Evolutionary conservation across 768 basidiomycete species (phyloP).

Genomic region (Suillus hirtellus): DNA sequence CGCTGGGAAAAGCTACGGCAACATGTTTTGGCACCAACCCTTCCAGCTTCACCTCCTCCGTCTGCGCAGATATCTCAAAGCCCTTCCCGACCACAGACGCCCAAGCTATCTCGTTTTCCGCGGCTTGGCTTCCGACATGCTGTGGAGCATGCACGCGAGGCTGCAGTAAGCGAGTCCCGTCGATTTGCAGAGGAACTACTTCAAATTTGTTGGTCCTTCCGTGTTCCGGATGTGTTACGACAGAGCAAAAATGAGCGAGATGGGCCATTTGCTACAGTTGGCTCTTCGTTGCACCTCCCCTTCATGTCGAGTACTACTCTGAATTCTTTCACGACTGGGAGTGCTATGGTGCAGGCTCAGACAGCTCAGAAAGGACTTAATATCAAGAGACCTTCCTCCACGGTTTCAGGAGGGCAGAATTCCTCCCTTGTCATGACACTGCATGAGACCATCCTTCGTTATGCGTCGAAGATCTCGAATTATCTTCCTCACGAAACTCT

Average conservation of each 20-base stretch:
- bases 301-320: slow-evolving; percentile 44
- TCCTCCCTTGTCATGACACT: slow-evolving; percentile 44
- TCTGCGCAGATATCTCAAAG: slow-evolving; percentile 7
- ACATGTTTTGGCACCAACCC: slow-evolving; percentile 45
- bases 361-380: slow-evolving; percentile 34
- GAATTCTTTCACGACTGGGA: slow-evolving; percentile 15
- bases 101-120: slow-evolving; percentile 52
- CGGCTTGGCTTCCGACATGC: slow-evolving; percentile 61
- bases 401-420: slow-evolving; percentile 33
- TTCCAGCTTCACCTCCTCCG: slow-evolving; percentile 24
- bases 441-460: slow-evolving; percentile 47
- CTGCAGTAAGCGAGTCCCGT: slow-evolving; percentile 46
- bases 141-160: slow-evolving; percentile 62
- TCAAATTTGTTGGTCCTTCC: slow-evolving; percentile 53
- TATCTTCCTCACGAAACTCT: slow-evolving; percentile 57
- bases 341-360: slow-evolving; percentile 23
- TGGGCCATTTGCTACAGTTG: slow-evolving; percentile 25
- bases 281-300: slow-evolving; percentile 41
- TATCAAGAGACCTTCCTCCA: slow-evolving; percentile 45
- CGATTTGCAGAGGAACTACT: slow-evolving; percentile 58
- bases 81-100: slow-evolving; percentile 35
- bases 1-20: slow-evolving; percentile 58
- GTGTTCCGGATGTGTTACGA: slow-evolving; percentile 42
- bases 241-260: slow-evolving; percentile 30
- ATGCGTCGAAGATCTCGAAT: slow-evolving; percentile 33